A percentile compares a stretch with the other conserved stretches of the same genome.
Evolutionary conservation across 306 rosid species (phyloP).

Genomic region (Malus fusca): DNA sequence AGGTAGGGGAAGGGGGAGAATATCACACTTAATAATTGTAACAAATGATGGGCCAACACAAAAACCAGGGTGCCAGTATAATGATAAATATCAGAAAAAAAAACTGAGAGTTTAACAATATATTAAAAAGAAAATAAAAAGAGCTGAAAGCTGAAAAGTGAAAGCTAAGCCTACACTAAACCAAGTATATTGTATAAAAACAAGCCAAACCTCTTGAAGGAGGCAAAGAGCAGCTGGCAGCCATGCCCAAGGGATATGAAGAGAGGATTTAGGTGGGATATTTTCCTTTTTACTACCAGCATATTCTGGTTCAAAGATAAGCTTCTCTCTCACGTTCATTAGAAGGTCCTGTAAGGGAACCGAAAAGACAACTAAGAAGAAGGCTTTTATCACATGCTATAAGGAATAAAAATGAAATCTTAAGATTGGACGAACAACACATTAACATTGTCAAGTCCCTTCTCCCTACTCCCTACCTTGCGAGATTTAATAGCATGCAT

Average conservation of each 20-base stretch:
- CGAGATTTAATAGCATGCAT: conserved; percentile 65
- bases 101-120: background rate
- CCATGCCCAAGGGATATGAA: conserved; percentile 84
- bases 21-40: background rate
- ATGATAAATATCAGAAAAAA: too few relatives aligned
- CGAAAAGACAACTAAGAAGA: background rate
- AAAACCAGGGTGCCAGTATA: background rate
- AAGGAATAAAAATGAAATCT: background rate
- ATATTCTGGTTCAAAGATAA: conserved; percentile 82
- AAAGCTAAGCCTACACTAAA: background rate
- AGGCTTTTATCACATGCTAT: background rate
- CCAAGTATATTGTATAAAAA: background rate
- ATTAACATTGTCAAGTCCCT: background rate
- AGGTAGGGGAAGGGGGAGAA: too few relatives aligned
- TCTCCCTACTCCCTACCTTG: conserved; percentile 54
- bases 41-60: background rate
- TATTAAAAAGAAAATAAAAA: background rate
- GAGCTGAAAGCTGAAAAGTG: background rate
- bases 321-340: conserved; percentile 87
- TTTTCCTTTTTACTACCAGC: conserved; percentile 65
- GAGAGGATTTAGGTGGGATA: conserved; percentile 61
- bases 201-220: conserved; percentile 66
- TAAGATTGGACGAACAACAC: background rate
- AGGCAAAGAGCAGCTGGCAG: conserved; percentile 83
- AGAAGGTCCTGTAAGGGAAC: conserved; percentile 59